Conservation (phyloP, 257 asterid species). For the Solanum neorickii region DNA sequence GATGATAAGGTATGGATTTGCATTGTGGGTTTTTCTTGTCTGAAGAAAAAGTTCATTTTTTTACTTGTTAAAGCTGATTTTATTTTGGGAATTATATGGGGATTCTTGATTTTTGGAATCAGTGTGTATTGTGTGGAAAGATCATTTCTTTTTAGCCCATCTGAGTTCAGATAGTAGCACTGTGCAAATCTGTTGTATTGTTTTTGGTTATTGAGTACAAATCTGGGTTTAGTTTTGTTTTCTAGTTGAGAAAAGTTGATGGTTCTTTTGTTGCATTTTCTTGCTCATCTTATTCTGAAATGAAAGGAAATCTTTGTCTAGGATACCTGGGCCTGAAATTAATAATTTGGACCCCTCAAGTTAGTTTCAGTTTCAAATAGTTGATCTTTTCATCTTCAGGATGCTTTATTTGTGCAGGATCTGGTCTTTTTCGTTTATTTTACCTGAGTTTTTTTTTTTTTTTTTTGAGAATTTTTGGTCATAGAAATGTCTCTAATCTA, state of each 20-base stretch:
- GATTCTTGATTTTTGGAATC: neutral
- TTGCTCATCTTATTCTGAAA: neutral
- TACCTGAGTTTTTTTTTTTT: neutral
- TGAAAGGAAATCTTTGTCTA: neutral
- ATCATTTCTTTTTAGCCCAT: neutral
- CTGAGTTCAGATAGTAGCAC: neutral
- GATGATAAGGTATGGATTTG: slow-evolving; percentile 33
- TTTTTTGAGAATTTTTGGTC: neutral
- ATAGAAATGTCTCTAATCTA: neutral
- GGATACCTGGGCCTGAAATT: neutral
- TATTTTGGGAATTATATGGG: neutral
- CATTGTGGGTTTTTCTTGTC: neutral
- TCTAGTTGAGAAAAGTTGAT: neutral
- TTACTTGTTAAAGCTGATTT: neutral
- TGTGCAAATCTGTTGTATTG: neutral
- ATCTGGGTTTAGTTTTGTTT: neutral
- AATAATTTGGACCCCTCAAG: neutral
- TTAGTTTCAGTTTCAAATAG: neutral
- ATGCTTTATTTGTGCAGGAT: neutral
- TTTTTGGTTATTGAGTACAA: neutral
- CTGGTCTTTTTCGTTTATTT: neutral
- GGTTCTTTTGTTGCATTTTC: neutral
- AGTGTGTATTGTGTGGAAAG: neutral
- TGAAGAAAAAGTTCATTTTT: neutral
- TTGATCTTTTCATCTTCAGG: neutral